These are phyloP conservation scores for Dendrobium nobile DNA, from an alignment of 106 monocot species.

Conservation along the genomic window DNA sequence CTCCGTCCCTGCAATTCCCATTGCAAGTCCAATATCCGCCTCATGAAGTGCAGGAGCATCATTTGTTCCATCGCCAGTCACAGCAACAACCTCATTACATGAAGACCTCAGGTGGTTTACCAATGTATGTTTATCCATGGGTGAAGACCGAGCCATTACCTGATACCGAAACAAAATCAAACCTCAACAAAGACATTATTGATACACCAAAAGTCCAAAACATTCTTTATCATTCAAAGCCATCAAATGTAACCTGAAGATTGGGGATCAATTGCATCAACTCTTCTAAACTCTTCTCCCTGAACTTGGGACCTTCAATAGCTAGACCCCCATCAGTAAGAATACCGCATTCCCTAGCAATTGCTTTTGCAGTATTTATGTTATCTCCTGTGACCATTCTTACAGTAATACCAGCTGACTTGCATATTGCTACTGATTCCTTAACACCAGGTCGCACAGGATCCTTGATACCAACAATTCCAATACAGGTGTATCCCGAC, in stretches of 20 bases:
- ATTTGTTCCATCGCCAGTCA: conserved; percentile 26
- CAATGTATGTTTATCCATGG: conserved; percentile 17
- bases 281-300: conserved; percentile 18
- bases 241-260: conserved; percentile 4
- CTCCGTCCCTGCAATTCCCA: conserved; percentile 28
- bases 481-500: conserved; percentile 19
- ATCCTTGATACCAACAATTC: conserved; percentile 25
- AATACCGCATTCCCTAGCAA: conserved; percentile 29
- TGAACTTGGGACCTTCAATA: conserved; percentile 24
- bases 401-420: conserved; percentile 18
- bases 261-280: conserved; percentile 15
- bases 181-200: not conserved
- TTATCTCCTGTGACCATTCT: conserved; percentile 28
- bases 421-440: conserved; percentile 20
- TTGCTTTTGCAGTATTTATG: conserved; percentile 25
- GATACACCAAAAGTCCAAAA: not conserved
- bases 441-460: conserved; percentile 24
- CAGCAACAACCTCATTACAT: conserved; percentile 20
- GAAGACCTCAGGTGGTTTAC: conserved; percentile 10
- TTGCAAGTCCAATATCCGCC: conserved; percentile 27
- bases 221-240: not conserved
- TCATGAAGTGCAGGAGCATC: conserved; percentile 29
- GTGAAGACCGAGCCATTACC: conserved; percentile 25
- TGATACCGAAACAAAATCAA: not conserved
- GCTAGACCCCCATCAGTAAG: conserved; percentile 22